A percentile compares a stretch with the other conserved stretches of the same genome.
Conservation (phyloP, 2,329 filamentous ascomycete species). For the Lecanicillium sp. region DNA sequence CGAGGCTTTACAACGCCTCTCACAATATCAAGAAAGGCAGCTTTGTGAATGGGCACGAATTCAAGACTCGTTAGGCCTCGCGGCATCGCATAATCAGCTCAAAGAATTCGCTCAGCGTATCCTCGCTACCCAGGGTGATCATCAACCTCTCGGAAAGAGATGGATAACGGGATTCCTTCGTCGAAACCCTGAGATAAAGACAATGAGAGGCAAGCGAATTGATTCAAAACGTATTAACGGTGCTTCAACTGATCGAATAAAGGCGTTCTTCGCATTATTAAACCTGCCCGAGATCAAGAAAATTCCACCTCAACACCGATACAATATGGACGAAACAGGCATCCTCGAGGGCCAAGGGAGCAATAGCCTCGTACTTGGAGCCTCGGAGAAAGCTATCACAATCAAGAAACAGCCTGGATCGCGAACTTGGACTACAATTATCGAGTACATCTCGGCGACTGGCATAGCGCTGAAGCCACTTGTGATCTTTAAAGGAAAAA, state of each 20-base stretch:
- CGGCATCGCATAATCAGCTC: not conserved
- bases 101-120: not conserved
- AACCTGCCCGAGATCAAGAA: too few relatives aligned
- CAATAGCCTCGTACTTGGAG: conserved; percentile 9
- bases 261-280: too few relatives aligned
- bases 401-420: conserved; percentile 9
- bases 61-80: not conserved
- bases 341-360: conserved; percentile 4
- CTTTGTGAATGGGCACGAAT: not conserved
- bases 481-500: conserved; percentile 16
- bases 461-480: conserved; percentile 8
- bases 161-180: not conserved
- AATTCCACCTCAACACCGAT: too few relatives aligned
- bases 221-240: not conserved
- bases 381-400: conserved; percentile 2
- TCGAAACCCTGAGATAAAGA: not conserved
- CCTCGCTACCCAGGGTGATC: not conserved
- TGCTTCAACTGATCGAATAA: too few relatives aligned
- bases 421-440: conserved; percentile 12
- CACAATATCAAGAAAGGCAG: not conserved
- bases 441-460: conserved; percentile 13
- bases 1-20: not conserved
- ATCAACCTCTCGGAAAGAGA: not conserved
- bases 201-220: not conserved
- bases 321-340: conserved; percentile 11